Evolutionary conservation across 73 alveolate species (phyloP), one percentile per base, ranked within the genome.

Genomic region (Paramecium biaurelia): DNA sequence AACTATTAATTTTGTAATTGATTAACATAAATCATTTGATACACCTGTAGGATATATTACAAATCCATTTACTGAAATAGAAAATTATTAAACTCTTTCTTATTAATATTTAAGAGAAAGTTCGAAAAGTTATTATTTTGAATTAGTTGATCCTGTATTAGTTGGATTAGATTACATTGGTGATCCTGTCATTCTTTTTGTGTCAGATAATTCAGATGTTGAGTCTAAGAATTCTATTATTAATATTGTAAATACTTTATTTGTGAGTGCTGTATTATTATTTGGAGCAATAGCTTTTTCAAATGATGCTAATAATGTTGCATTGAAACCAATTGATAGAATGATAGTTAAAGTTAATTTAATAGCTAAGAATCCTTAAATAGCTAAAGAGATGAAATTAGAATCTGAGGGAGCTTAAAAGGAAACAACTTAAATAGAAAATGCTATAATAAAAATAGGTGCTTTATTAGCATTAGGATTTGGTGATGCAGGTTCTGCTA

Each of bases 401-500:
- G 84, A 59, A 24, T 45, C 85, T 32, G 95, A 92, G 10, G 96
- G 86, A 47, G 89, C 47, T 12, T 38, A 92, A 90, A 86, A 92
- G 53, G 99, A 98, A 92, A 97, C 98, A 1, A 98, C 94, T 79
- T 93, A 98, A 18, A 92, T 99, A 58, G 99, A 99, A 95, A 95
- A 98, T 90, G 98, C 99, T 41, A 98, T 99, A 76, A 95, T 99
- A 70, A 97, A 98, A 76, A 97, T 97, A 28, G 98, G 99, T 10
- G 97, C 98, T 0, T 89, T 96, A 11, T 93, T 96, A 0, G 99
- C 99, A 63, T 92, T 96, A 14, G 97, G 98, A 1, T 96, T 96
- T 76, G 99, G 99, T 11, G 99, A 96, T 70, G 99, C 94, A 42
- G 94, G 97, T 26, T 92, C 88, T 14, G 96, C 85, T 47, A 95